Evolutionary conservation across 1,284 basidiomycete species (phyloP), one percentile per base, ranked within the genome.

Genomic region (Malassezia nana): DNA sequence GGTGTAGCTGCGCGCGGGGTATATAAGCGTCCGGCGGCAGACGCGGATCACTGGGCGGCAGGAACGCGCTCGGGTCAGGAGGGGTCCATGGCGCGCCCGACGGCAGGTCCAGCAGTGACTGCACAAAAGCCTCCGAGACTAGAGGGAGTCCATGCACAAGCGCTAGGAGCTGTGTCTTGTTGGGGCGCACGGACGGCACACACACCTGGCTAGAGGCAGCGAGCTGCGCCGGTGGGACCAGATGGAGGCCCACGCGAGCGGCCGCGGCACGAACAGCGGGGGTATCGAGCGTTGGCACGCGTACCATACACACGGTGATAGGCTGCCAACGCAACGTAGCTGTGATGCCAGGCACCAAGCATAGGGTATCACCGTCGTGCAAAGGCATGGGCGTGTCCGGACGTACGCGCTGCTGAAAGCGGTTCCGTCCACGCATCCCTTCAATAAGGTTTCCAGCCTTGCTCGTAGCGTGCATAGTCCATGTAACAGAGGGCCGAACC

Each of bases 341-440:
- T 10, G 26, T 50, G 8, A 46, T n/a, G 18, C 47, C 48, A 12
- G 18, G 15, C 9, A 44, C 28, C 15, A 56, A 40, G 9, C 54
- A 39, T 7, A 56, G 38, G 10, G 43, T 49, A n/a, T 33, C 32
- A 3, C 44, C 32, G 38, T 51, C 49, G 35, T 15, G 20, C 18
- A 56, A 20, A 5, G 30, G 31, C 7, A 51, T 18, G 1, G 54
- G 42, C 20, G 46, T 20, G 6, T 51, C 54, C 15, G 41, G 31
- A 13, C 44, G 48, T 13, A 56, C 33, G n/a, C 54, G 54, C 54
- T 51, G 48, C 54, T 56, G 48, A 6, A 51, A 31, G 22, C 54
- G 48, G 41, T 56, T 56, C 5, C 42, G 32, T 15, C 49, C 54
- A 20, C 54, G 54, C 4, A n/a, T 32, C 6, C 20, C 26, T 39